phyloP scores from a whole-genome alignment of 2,329 filamentous ascomycete species.

The Fusarium torulosum region DNA sequence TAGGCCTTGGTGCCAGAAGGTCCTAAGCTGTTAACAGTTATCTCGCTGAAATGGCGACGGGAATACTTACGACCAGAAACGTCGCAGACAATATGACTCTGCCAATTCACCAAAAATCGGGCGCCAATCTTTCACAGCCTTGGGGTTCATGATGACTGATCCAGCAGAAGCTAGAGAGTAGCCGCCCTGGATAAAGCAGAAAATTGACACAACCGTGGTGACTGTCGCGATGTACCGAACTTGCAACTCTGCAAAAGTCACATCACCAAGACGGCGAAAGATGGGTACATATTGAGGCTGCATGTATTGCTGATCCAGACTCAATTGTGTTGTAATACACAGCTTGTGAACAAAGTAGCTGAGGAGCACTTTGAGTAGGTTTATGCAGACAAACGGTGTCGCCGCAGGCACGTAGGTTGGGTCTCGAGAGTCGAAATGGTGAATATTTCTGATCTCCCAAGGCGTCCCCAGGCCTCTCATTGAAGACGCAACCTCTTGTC shows the following conservation, averaged over 20 bases:
- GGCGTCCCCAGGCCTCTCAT: conserved; percentile 40
- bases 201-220: conserved; percentile 39
- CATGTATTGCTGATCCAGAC: conserved; percentile 33
- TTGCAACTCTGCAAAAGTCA: conserved; percentile 23
- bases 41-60: not conserved
- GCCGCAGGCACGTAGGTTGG: conserved; percentile 24
- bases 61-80: conserved; percentile 40
- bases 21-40: conserved; percentile 11
- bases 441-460: conserved; percentile 42
- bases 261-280: conserved; percentile 29
- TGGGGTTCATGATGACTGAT: conserved; percentile 26
- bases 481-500: conserved; percentile 39
- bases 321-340: conserved; percentile 35
- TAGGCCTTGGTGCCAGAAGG: conserved; percentile 41
- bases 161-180: conserved; percentile 32
- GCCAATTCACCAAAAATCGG: conserved; percentile 35
- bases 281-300: conserved; percentile 22
- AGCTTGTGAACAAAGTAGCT: conserved; percentile 34
- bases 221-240: conserved; percentile 39
- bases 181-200: conserved; percentile 41
- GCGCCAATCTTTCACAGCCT: conserved; percentile 36
- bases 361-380: conserved; percentile 28
- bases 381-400: conserved; percentile 18
- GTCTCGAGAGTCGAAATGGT: conserved; percentile 38
- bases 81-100: conserved; percentile 33